These are phyloP conservation scores for Arthrobotrys sinensis DNA, from an alignment of 2,329 filamentous ascomycete genomes.

Conservation along the genomic window DNA sequence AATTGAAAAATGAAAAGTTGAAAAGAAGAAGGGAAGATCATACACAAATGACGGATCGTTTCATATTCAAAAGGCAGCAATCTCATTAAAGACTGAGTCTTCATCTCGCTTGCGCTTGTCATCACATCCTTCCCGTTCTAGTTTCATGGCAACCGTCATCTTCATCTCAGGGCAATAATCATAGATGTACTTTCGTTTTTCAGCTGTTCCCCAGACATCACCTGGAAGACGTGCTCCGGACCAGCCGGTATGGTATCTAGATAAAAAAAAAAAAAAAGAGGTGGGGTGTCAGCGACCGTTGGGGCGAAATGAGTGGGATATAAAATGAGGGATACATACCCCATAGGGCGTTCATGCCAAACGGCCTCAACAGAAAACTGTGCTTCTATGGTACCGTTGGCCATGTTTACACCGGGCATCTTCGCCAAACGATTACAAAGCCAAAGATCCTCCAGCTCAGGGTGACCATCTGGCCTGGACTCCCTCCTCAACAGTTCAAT, in stretches of 20 bases:
- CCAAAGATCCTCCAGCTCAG: constrained; percentile 68
- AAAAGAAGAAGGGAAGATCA: neutral
- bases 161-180: constrained; percentile 75
- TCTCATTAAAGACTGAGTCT: constrained; percentile 38
- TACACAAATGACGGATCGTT: neutral
- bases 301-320: neutral
- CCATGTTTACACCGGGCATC: constrained; percentile 68
- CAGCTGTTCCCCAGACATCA: constrained; percentile 71
- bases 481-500: constrained; percentile 68
- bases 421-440: constrained; percentile 72
- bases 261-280: constrained; percentile 63
- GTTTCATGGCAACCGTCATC: constrained; percentile 73
- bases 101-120: constrained; percentile 54
- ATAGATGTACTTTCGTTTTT: constrained; percentile 72
- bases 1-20: neutral
- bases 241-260: constrained; percentile 73
- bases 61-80: constrained; percentile 50
- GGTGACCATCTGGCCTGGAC: constrained; percentile 66
- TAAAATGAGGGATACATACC: constrained; percentile 23
- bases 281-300: constrained; percentile 2
- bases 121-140: constrained; percentile 66
- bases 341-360: constrained; percentile 65
- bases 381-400: constrained; percentile 71
- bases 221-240: constrained; percentile 70
- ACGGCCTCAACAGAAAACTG: constrained; percentile 72